Evolutionary conservation across 352 stramenopile species (phyloP).

Genomic region (Globisporangium spinosum): DNA sequence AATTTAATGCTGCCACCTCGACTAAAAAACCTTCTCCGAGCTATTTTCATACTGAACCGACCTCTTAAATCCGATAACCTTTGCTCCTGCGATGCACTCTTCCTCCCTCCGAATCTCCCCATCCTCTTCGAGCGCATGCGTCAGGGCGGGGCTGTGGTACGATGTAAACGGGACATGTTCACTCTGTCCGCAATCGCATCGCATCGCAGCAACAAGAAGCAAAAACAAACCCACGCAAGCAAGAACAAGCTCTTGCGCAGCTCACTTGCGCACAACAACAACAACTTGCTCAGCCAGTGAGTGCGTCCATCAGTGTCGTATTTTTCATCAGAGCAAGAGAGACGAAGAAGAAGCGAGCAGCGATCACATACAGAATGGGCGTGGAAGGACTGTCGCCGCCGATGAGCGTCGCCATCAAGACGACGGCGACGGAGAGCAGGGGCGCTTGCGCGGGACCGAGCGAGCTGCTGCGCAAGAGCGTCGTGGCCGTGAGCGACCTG

Average conservation of each 20-base stretch:
- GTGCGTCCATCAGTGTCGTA: neutral
- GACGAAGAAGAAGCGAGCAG: neutral
- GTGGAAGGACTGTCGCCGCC: conserved; percentile 19
- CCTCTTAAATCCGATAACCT: neutral
- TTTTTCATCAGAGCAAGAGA: neutral
- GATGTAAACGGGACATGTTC: neutral
- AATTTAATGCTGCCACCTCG: neutral
- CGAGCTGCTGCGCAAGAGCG: conserved; percentile 19
- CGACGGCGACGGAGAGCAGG: neutral
- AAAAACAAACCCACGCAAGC: neutral
- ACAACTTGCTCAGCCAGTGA: neutral
- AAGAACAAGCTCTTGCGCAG: neutral
- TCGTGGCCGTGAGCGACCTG: conserved; percentile 14
- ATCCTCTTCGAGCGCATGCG: neutral
- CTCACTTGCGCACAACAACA: neutral
- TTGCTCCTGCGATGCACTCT: neutral
- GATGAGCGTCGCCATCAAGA: conserved; percentile 1
- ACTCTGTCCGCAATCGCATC: neutral
- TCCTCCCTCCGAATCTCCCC: neutral
- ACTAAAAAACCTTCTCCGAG: neutral
- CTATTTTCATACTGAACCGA: neutral
- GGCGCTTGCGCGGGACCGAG: neutral
- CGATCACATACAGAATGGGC: conserved; percentile 7
- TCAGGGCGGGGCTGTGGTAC: neutral
- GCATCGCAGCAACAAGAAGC: neutral